phyloP scores from a whole-genome alignment of 768 basidiomycete species.

The Grammothele lineata region DNA sequence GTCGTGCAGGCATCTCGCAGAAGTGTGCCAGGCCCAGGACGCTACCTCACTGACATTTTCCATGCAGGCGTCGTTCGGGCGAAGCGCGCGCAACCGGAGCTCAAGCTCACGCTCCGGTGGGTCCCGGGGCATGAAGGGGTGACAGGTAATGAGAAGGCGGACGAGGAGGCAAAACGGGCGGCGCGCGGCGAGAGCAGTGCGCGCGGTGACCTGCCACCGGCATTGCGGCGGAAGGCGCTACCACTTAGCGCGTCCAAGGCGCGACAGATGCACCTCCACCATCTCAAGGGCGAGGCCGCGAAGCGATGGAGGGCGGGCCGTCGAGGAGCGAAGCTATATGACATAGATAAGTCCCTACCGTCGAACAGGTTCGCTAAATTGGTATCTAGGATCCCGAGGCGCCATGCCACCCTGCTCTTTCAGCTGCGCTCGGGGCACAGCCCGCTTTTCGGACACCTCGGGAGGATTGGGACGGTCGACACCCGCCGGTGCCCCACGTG shows the following conservation, averaged over 20 bases:
- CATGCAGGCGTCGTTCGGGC: background rate
- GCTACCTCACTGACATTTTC: conserved; percentile 8
- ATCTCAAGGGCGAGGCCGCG: background rate
- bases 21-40: background rate
- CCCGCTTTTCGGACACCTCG: conserved; percentile 26
- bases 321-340: background rate
- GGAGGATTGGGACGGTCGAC: conserved; percentile 7
- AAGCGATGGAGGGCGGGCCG: background rate
- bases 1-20: background rate
- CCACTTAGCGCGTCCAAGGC: background rate
- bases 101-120: conserved; percentile 11
- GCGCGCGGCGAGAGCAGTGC: conserved; percentile 3
- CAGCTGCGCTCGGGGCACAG: conserved; percentile 31
- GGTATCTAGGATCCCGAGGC: background rate
- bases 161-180: conserved; percentile 20
- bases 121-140: conserved; percentile 20
- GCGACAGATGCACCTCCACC: background rate
- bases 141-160: conserved; percentile 20
- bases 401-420: conserved; percentile 14
- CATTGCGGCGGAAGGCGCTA: background rate
- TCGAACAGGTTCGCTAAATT: background rate
- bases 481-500: conserved; percentile 12
- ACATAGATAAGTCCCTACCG: background rate
- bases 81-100: background rate
- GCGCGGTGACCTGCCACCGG: background rate